Evolutionary conservation across 768 basidiomycete species (phyloP), one percentile per base, ranked within the genome.

Genomic region (Boletus subparvulus): DNA sequence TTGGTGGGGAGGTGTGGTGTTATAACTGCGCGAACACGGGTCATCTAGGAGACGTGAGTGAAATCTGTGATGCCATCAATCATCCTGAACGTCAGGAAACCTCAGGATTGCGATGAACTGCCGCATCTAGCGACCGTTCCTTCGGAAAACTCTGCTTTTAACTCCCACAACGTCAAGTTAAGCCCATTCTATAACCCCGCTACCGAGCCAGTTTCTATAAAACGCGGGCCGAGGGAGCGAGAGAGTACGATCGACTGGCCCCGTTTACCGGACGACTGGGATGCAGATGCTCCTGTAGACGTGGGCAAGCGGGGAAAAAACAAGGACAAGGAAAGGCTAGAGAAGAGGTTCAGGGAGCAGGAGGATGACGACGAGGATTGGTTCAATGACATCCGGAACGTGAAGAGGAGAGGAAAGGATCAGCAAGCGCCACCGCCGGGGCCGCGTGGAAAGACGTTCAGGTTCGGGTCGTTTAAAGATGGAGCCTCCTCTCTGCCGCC

Each of bases 41-140:
- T 4, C 91, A 93, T 69, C 81, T 87, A 68, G 91, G 91, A 45
- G 91, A 92, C 63, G 90, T 92, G 65, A 72, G 87, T 76, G 44
- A 44, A 50, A 30, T 43, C 19, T 33, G 47, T 24, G 12, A 14
- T 49, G 35, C 19, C 16, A 35, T 12, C 13, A 3, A 37, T 26
- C 47, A 28, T 44, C 16, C 35, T 47, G 42, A 52, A 47, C 28
- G 30, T 37, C 21, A 55, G 16, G 40, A 14, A 35, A 51, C 17
- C 13, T 59, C n/a, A 90, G 88, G 86, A 90, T 65, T 90, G 88
- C 55, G 64, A 77, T 49, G 81, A 80, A 19, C 56, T 75, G 11
- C 69, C 73, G 11, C 79, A 75, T 60, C 68, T 66, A 19, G 63
- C 62, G 46, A 80, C 78, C 62, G 60, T 68, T 44, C 80, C 83